phyloP scores from a whole-genome alignment of 1,284 basidiomycete genomes.

The Butyriboletus appendiculatus region DNA sequence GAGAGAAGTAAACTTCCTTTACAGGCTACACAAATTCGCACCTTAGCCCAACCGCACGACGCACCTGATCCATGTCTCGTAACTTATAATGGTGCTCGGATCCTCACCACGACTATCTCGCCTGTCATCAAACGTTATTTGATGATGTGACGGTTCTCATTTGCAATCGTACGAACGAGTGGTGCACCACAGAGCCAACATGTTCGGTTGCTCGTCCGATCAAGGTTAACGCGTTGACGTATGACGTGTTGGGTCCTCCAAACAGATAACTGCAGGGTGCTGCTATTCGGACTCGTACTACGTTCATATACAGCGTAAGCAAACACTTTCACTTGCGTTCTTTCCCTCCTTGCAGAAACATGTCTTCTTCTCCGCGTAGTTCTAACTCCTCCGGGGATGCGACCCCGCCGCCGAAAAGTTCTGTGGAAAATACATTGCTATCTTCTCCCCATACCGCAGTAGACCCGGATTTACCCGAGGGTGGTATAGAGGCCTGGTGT shows the following conservation, averaged over 20 bases:
- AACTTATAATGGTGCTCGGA: background rate
- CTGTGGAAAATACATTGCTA: conserved; percentile 3
- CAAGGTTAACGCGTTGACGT: background rate
- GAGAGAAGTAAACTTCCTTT: conserved; percentile 6
- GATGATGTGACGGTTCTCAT: background rate
- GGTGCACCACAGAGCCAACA: background rate
- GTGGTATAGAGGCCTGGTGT: conserved; percentile 31
- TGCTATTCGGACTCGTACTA: background rate
- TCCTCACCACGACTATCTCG: background rate
- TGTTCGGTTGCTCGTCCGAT: background rate
- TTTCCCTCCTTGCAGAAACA: background rate
- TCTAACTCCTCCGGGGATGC: conserved; percentile 37
- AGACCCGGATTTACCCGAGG: conserved; percentile 22
- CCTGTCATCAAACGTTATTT: background rate
- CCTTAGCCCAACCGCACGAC: background rate
- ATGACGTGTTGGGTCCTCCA: background rate
- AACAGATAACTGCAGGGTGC: background rate
- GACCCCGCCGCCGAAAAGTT: conserved; percentile 34
- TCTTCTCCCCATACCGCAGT: background rate
- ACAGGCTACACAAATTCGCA: background rate
- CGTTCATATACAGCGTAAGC: conserved; percentile 6
- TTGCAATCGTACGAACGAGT: background rate
- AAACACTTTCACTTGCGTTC: background rate
- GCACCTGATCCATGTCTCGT: background rate
- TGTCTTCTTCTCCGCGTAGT: background rate